These are phyloP conservation scores for Dipodascopsis uninucleata DNA, from an alignment of 805 yeast species.

Conservation along the genomic window DNA sequence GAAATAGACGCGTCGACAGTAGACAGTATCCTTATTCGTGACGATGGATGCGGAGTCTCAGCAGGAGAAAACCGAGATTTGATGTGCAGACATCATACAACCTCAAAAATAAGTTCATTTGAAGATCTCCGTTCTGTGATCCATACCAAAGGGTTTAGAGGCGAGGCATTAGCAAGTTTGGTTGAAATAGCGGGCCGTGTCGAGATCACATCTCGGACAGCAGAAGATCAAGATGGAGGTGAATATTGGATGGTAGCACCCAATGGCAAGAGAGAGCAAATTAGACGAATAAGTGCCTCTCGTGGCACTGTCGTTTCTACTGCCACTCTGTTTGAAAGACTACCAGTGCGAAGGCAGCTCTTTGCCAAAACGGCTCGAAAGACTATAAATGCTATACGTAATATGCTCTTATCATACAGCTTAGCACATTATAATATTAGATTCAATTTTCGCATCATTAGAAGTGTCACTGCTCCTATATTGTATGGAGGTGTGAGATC, in stretches of 20 bases:
- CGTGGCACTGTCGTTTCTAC: constrained; percentile 71
- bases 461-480: constrained; percentile 6
- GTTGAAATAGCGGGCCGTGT: constrained; percentile 69
- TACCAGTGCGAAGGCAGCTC: constrained; percentile 64
- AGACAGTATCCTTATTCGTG: constrained; percentile 46
- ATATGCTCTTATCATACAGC: constrained; percentile 46
- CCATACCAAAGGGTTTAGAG: constrained; percentile 77
- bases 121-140: constrained; percentile 60
- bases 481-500: constrained; percentile 11
- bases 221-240: constrained; percentile 54
- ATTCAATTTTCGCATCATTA: constrained; percentile 7
- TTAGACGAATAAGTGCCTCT: constrained; percentile 66
- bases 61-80: constrained; percentile 58
- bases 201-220: constrained; percentile 63
- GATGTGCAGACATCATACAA: constrained; percentile 77
- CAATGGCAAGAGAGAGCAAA: constrained; percentile 38
- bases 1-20: constrained; percentile 23
- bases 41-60: constrained; percentile 68
- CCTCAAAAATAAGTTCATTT: constrained; percentile 63
- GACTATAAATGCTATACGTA: constrained; percentile 61
- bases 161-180: constrained; percentile 81
- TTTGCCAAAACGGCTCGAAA: constrained; percentile 53
- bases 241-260: constrained; percentile 57
- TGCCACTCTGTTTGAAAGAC: constrained; percentile 71
- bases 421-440: constrained; percentile 12